A percentile compares a stretch with the other conserved stretches of the same genome.
phyloP scores from a whole-genome alignment of 2,329 filamentous ascomycete genomes.

The Ilyonectria sp. region DNA sequence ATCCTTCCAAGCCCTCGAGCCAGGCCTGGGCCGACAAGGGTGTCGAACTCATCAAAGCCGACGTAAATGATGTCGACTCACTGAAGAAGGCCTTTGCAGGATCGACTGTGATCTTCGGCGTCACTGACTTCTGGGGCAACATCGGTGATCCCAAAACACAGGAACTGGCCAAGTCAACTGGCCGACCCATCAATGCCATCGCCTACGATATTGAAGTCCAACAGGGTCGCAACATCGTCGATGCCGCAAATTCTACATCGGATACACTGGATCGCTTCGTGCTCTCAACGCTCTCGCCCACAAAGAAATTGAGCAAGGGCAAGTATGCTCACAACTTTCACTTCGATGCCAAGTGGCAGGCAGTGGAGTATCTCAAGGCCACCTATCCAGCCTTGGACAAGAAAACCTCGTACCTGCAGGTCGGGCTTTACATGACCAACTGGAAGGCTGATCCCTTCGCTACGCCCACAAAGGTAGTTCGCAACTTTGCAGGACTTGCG shows the following conservation, averaged over 20 bases:
- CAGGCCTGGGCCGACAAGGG: conserved; percentile 5
- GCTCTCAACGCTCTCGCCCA: conserved; percentile 13
- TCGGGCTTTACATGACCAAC: conserved; percentile 1
- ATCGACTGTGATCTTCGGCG: conserved; percentile 8
- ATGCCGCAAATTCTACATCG: conserved; percentile 8
- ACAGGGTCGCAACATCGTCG: conserved; percentile 14
- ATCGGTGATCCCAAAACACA: conserved; percentile 8
- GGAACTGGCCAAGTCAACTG: neutral
- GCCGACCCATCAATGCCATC: neutral
- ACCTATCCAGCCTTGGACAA: neutral
- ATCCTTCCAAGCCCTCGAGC: neutral
- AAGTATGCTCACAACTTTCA: conserved; percentile 13
- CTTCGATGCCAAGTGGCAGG: conserved; percentile 8
- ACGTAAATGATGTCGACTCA: conserved; percentile 7
- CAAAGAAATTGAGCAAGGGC: conserved; percentile 4
- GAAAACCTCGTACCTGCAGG: conserved; percentile 1
- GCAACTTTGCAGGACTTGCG: no score
- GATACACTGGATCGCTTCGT: conserved; percentile 18
- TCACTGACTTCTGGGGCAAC: conserved; percentile 16
- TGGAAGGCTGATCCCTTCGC: neutral
- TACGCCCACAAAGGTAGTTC: no score
- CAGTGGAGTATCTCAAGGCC: neutral
- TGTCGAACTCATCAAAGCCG: conserved; percentile 17
- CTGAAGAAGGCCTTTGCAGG: conserved; percentile 18
- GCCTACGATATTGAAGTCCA: conserved; percentile 3